Conservation (phyloP, 495 filamentous ascomycete species). For the Emericellopsis terricola region DNA sequence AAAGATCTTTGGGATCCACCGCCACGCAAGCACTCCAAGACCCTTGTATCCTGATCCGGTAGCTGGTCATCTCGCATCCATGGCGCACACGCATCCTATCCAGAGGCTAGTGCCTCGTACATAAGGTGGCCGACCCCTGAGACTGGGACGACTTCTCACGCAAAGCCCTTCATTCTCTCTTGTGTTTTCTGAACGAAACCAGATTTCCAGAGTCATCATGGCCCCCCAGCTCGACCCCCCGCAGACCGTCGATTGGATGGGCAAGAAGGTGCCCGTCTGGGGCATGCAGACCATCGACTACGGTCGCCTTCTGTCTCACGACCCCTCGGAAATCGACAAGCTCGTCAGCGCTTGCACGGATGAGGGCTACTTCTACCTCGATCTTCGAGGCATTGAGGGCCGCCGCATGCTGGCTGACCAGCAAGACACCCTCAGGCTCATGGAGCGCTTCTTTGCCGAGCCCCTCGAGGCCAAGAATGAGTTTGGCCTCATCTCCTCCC, state of each 20-base stretch:
- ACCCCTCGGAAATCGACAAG: constrained; percentile 28
- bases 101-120: no score
- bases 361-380: constrained; percentile 37
- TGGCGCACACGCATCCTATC: no score
- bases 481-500: constrained; percentile 25
- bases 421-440: constrained; percentile 28
- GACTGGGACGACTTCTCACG: no score
- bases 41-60: no score
- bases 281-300: constrained; percentile 29
- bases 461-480: constrained; percentile 31
- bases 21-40: no score
- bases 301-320: constrained; percentile 25
- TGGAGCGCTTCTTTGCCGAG: constrained; percentile 31
- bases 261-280: constrained; percentile 32
- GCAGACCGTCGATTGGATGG: constrained; percentile 29
- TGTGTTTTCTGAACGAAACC: no score
- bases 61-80: no score
- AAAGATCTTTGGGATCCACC: no score
- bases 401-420: constrained; percentile 26
- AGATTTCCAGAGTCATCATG: no score
- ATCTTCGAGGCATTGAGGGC: constrained; percentile 29
- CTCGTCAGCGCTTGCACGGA: constrained; percentile 28
- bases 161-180: no score
- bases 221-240: constrained; percentile 19
- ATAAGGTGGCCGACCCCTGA: no score